Evolutionary conservation across 305 asterid species (phyloP).

Genomic region (Solanum hybrid): DNA sequence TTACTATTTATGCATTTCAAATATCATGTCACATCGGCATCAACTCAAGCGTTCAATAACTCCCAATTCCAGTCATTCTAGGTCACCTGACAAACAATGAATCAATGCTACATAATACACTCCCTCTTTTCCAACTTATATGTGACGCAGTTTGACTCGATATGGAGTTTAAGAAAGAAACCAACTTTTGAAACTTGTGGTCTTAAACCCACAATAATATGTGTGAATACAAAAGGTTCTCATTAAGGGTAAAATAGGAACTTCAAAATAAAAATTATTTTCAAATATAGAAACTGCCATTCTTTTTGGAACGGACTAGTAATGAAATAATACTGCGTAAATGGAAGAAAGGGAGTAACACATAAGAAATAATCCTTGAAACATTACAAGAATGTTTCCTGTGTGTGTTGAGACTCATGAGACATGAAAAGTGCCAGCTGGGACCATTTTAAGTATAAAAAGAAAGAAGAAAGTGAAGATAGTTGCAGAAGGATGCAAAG

Average conservation of each 20-base stretch:
- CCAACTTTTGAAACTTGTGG: not conserved
- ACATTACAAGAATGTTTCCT: not conserved
- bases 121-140: not conserved
- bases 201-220: not conserved
- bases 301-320: not conserved
- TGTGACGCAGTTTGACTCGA: not conserved
- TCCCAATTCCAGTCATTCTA: not conserved
- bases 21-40: not conserved
- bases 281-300: not conserved
- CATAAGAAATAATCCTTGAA: not conserved
- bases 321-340: not conserved
- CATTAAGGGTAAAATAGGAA: not conserved
- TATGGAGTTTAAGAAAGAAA: not conserved
- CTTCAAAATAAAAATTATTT: not conserved
- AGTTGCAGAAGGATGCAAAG: not conserved
- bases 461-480: not conserved
- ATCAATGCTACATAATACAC: not conserved
- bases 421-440: not conserved
- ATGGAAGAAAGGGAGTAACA: not conserved
- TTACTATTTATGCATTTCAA: not conserved
- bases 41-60: not conserved
- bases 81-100: not conserved
- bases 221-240: not conserved
- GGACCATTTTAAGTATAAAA: constrained; percentile 1
- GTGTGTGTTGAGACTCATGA: not conserved